These are phyloP conservation scores for Alternaria sp. DNA, from an alignment of 2,329 filamentous ascomycete species.

Conservation along the genomic window DNA sequence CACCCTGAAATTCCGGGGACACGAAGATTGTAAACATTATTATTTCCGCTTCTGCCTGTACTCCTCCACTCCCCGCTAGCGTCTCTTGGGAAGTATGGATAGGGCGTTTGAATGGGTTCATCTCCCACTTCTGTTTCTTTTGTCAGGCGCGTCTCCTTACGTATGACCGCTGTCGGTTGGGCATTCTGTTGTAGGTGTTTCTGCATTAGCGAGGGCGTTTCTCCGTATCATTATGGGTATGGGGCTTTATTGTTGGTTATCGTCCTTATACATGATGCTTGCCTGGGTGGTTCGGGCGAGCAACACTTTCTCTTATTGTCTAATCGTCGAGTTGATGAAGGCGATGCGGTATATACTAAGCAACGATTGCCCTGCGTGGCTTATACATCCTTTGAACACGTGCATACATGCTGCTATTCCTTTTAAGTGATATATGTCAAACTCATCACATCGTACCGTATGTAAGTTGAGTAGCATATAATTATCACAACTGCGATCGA, in stretches of 20 bases:
- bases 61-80: constrained; percentile 1
- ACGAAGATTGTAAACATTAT: background rate
- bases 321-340: background rate
- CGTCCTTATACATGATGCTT: background rate
- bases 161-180: constrained; percentile 4
- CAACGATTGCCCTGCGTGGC: constrained; percentile 10
- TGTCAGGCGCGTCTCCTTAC: background rate
- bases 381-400: background rate
- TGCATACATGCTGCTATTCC: background rate
- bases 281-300: background rate
- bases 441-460: rapidly evolving
- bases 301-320: background rate
- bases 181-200: constrained; percentile 20
- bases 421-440: background rate
- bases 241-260: background rate
- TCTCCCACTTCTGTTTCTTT: constrained; percentile 2
- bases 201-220: constrained; percentile 44
- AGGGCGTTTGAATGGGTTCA: background rate
- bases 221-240: background rate
- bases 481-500: background rate
- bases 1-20: background rate
- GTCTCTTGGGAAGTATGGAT: constrained; percentile 5
- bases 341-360: background rate
- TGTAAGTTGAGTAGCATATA: background rate
- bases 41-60: background rate